Conservation (phyloP, 495 filamentous ascomycete species). For the Aspergillus kassunensis region DNA sequence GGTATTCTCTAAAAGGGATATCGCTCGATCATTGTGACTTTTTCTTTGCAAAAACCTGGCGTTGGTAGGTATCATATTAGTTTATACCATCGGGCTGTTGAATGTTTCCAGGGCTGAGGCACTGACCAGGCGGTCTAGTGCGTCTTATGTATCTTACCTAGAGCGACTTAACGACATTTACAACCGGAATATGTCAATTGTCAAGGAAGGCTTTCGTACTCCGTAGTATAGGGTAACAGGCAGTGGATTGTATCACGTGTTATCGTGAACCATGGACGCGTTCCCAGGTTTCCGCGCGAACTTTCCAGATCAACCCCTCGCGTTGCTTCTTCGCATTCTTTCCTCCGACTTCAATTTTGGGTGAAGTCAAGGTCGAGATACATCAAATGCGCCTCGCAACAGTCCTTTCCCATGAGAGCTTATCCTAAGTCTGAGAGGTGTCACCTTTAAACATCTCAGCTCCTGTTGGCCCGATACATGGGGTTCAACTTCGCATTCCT, state of each 20-base stretch:
- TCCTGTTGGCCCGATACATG: slow-evolving; percentile 44
- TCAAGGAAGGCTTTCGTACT: not conserved
- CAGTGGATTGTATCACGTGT: slow-evolving; percentile 28
- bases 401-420: not conserved
- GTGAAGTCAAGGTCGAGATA: too few relatives aligned
- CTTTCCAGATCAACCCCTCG: too few relatives aligned
- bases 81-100: slow-evolving; percentile 17
- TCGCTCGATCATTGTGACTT: not conserved
- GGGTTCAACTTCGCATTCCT: slow-evolving; percentile 57
- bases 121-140: not conserved
- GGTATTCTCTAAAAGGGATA: slow-evolving; percentile 36
- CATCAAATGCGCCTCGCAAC: not conserved
- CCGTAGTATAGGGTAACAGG: not conserved
- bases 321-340: not conserved
- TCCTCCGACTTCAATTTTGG: not conserved
- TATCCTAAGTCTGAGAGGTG: not conserved
- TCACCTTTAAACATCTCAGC: not conserved
- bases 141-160: slow-evolving; percentile 21
- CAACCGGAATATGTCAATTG: not conserved
- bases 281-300: slow-evolving; percentile 12
- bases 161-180: not conserved
- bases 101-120: slow-evolving; percentile 11
- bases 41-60: slow-evolving; percentile 15
- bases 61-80: slow-evolving; percentile 28
- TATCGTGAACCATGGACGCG: slow-evolving; percentile 36